A percentile compares a stretch with the other conserved stretches of the same genome.
phyloP scores from a whole-genome alignment of 768 basidiomycete species.

The Naganishia vishniacii region DNA sequence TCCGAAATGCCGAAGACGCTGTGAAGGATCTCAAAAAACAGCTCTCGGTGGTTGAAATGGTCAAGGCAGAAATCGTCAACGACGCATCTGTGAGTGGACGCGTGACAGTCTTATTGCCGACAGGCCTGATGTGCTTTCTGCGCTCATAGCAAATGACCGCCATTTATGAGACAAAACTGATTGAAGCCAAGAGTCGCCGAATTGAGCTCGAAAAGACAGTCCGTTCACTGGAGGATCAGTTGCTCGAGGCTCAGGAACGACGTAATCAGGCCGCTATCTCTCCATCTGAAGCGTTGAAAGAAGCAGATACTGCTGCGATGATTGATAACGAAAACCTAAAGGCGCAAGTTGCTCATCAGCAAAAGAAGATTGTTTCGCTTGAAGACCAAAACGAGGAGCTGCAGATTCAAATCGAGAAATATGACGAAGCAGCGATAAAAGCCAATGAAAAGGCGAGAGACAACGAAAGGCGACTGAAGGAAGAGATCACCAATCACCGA shows the following conservation, averaged over 20 bases:
- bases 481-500: constrained; percentile 65
- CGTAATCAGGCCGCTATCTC: constrained; percentile 19
- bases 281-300: constrained; percentile 20
- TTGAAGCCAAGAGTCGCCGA: constrained; percentile 51
- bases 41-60: constrained; percentile 19
- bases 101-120: background rate
- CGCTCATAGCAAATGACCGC: constrained; percentile 2
- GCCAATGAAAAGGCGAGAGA: constrained; percentile 66
- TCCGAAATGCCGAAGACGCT: constrained; percentile 66
- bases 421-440: constrained; percentile 56
- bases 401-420: constrained; percentile 57
- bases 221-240: constrained; percentile 37
- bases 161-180: constrained; percentile 57
- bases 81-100: constrained; percentile 1
- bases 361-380: constrained; percentile 65
- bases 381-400: constrained; percentile 81
- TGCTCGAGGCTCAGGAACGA: constrained; percentile 32
- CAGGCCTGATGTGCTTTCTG: background rate
- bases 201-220: constrained; percentile 38
- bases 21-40: constrained; percentile 60
- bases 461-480: constrained; percentile 64
- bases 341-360: constrained; percentile 83
- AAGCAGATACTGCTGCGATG: constrained; percentile 66
- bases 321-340: constrained; percentile 91
- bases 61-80: constrained; percentile 15